Evolutionary conservation across 257 asterid genomes (phyloP), one percentile per base, ranked within the genome.

Genomic region (Przewalskia tangutica): DNA sequence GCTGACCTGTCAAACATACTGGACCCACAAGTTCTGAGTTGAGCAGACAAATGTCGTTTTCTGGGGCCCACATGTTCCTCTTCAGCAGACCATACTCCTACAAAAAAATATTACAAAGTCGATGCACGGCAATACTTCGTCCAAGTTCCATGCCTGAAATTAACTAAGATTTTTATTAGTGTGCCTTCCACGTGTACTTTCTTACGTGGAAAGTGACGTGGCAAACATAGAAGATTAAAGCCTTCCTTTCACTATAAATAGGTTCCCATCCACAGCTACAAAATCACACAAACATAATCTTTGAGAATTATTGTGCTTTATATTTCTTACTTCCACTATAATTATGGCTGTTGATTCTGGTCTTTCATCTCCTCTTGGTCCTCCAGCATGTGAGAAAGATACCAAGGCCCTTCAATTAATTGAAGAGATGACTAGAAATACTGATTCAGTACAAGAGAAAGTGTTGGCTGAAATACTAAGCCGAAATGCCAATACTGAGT

Each of bases 401-500:
- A 93, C 90, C 0, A 85, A 84, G 83, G 89, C 91, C 53, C 95
- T 91, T 76, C 70, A 84, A 8, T 94, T 94, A 17, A 93, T 93
- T n/a, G 94, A 93, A 68, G 91, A 92, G 2, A 87, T 89, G 91
- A 93, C 95, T 0, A 86, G 14, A 65, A 91, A 85, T 18, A 23
- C 88, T 0, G 94, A 90, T 46, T 13, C 68, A 51, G 93, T 85
- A 71, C 98, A 94, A 77, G 91, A 85, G 59, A 88, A 77, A 5
- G 94, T 91, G 78, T 84, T 93, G 88, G 84, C 82, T 32, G 96
- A 89, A 77, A 94, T 94, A 2, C 85, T 93, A 6, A 77, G 80
- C 62, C 90, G 84, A 53, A 94, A 94, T 88, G 93, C 89, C 9
- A 53, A 86, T 0, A 88, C 97, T 0, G 97, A 94, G 82, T 94